These are phyloP conservation scores for Bryoglossum gracile DNA, from an alignment of 495 filamentous ascomycete genomes.

Conservation along the genomic window DNA sequence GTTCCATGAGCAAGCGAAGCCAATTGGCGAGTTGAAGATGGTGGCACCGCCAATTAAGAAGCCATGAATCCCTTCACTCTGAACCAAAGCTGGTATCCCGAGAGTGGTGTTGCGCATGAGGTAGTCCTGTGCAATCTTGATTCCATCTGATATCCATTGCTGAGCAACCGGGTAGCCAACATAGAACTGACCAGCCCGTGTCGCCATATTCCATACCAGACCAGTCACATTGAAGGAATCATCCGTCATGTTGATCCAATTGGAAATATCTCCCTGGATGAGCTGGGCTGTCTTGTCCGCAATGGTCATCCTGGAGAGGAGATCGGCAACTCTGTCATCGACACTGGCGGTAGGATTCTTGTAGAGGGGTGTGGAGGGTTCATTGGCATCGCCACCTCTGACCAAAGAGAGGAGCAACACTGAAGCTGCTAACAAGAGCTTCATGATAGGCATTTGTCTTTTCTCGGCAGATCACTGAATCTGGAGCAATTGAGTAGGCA, in stretches of 20 bases:
- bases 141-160: conserved; percentile 45
- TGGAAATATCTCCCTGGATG: conserved; percentile 60
- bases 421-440: not conserved
- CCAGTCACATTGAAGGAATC: conserved; percentile 57
- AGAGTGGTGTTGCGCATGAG: conserved; percentile 40
- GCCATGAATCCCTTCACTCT: conserved; percentile 65
- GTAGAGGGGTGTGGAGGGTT: conserved; percentile 35
- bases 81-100: conserved; percentile 62
- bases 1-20: conserved; percentile 59
- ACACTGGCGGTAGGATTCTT: conserved; percentile 53
- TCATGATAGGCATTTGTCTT: no score
- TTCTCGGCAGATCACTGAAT: no score
- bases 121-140: conserved; percentile 21
- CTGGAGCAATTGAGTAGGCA: no score
- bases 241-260: conserved; percentile 57
- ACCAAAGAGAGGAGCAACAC: not conserved
- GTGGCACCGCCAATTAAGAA: conserved; percentile 64
- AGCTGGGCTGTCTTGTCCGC: conserved; percentile 64
- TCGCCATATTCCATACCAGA: conserved; percentile 54
- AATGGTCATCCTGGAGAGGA: conserved; percentile 61
- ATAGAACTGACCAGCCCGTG: conserved; percentile 59
- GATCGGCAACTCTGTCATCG: conserved; percentile 54
- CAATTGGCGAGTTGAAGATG: conserved; percentile 70
- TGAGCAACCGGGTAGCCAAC: conserved; percentile 58
- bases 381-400: not conserved